These are phyloP conservation scores for Candida ulmi DNA, from an alignment of 805 yeast genomes.

Conservation along the genomic window DNA sequence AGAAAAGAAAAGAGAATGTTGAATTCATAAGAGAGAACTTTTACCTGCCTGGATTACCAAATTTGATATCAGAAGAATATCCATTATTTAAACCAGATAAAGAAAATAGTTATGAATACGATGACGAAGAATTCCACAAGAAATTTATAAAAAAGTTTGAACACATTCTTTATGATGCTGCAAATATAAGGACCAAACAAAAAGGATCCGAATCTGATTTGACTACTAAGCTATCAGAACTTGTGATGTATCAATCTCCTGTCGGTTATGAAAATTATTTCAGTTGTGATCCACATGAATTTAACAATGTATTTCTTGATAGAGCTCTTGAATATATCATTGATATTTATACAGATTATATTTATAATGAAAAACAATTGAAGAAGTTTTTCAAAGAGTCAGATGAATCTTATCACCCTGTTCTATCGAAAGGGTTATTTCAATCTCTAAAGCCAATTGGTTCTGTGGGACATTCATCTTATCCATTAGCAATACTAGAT, in stretches of 20 bases:
- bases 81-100: constrained; percentile 19
- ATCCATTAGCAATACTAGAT: constrained; percentile 19
- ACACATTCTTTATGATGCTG: constrained; percentile 1
- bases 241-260: constrained; percentile 11
- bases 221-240: constrained; percentile 6
- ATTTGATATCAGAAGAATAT: constrained; percentile 18
- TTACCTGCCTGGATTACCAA: constrained; percentile 20
- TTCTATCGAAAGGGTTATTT: constrained; percentile 4
- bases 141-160: constrained; percentile 10
- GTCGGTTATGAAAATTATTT: constrained; percentile 6
- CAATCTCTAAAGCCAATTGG: constrained; percentile 21
- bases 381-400: constrained; percentile 9
- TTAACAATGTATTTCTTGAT: constrained; percentile 2
- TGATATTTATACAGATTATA: background rate
- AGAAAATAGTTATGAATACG: constrained; percentile 10
- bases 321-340: constrained; percentile 1
- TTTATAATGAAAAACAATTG: constrained; percentile 5
- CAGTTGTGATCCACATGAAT: constrained; percentile 1
- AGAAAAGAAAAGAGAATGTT: constrained; percentile 1
- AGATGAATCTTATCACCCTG: constrained; percentile 13
- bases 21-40: constrained; percentile 13
- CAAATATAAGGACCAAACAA: background rate
- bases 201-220: background rate
- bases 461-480: constrained; percentile 16
- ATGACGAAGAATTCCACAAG: constrained; percentile 11